Evolutionary conservation across 2,329 filamentous ascomycete genomes (phyloP).

Genomic region (Fusarium paranaense): DNA sequence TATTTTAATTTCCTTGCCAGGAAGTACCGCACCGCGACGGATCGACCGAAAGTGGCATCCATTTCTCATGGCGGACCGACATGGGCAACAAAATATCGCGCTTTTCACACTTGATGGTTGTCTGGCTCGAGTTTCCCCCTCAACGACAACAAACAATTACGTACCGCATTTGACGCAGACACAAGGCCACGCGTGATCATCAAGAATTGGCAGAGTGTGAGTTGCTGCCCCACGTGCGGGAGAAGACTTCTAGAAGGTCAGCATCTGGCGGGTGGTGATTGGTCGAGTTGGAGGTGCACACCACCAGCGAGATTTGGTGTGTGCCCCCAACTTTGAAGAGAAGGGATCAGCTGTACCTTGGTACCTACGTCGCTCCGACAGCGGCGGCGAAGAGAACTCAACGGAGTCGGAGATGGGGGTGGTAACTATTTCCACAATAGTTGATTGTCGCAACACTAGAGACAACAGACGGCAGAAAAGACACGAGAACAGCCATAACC

Average conservation of each 20-base stretch:
- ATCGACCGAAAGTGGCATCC: not conserved
- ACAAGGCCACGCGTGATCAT: constrained; percentile 32
- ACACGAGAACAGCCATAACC: not conserved
- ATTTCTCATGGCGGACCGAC: not conserved
- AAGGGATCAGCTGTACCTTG: constrained; percentile 16
- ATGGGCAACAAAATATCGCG: constrained; percentile 13
- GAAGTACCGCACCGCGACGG: not conserved
- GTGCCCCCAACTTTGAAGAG: not conserved
- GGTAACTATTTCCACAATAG: not conserved
- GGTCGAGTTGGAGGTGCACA: constrained; percentile 15
- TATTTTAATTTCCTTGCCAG: constrained; percentile 6
- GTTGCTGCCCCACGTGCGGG: constrained; percentile 30
- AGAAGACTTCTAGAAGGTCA: constrained; percentile 44
- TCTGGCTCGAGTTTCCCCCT: not conserved
- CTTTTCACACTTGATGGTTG: not conserved
- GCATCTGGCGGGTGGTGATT: constrained; percentile 9
- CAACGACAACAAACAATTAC: constrained; percentile 4
- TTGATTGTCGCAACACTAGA: not conserved
- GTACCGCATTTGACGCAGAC: constrained; percentile 14
- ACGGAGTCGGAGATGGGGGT: not conserved
- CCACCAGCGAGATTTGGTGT: constrained; percentile 15
- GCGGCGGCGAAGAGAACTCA: not conserved
- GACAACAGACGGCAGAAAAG: not conserved
- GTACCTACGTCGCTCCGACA: constrained; percentile 13
- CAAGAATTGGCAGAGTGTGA: constrained; percentile 8